These are phyloP conservation scores for Lentinula boryana DNA, from an alignment of 768 basidiomycete species.

Conservation along the genomic window DNA sequence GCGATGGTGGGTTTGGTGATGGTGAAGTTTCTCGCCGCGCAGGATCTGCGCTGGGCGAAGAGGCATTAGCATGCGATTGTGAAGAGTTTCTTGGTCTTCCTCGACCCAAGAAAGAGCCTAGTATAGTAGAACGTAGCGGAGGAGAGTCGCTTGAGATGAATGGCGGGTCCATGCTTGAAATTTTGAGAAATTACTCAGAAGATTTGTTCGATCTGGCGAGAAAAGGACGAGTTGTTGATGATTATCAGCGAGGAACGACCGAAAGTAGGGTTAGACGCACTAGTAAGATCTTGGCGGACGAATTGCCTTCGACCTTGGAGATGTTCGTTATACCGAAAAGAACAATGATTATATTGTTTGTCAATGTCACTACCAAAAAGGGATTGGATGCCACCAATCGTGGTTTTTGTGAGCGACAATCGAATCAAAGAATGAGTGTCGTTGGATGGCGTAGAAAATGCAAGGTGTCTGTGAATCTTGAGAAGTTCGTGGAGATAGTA, in stretches of 20 bases:
- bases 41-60: constrained; percentile 24
- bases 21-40: constrained; percentile 36
- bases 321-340: neutral
- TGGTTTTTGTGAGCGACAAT: neutral
- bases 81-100: constrained; percentile 64
- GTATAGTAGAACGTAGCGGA: constrained; percentile 50
- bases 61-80: constrained; percentile 52
- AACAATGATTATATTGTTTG: neutral
- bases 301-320: neutral
- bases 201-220: neutral
- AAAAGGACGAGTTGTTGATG: neutral
- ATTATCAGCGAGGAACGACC: neutral
- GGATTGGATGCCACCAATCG: neutral
- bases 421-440: neutral
- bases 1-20: constrained; percentile 32
- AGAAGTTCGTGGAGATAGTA: neutral
- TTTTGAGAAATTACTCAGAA: no score
- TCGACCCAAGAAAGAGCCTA: constrained; percentile 29
- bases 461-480: neutral
- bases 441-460: neutral
- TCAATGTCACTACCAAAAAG: neutral
- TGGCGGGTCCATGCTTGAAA: neutral
- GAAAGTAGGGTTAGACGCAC: neutral
- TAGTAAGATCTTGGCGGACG: neutral
- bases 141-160: neutral